Evolutionary conservation across 2,329 filamentous ascomycete genomes (phyloP).

Genomic region (Paramyrothecium roridum): DNA sequence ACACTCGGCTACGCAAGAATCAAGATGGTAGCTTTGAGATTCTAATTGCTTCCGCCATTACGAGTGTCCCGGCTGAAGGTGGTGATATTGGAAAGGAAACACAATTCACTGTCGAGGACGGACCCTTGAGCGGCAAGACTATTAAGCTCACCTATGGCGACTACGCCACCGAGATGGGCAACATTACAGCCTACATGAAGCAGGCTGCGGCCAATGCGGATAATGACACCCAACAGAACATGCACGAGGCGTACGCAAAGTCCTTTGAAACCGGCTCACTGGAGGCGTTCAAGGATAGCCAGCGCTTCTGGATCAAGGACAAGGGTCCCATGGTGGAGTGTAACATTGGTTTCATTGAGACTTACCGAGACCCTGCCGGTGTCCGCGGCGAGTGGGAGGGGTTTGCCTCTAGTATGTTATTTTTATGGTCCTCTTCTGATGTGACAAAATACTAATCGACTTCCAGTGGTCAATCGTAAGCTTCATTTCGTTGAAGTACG

Average conservation of each 20-base stretch:
- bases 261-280: slow-evolving; percentile 75
- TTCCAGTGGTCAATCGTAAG: slow-evolving; percentile 63
- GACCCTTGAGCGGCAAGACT: slow-evolving; percentile 61
- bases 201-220: slow-evolving; percentile 66
- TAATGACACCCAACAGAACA: slow-evolving; percentile 71
- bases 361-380: slow-evolving; percentile 79
- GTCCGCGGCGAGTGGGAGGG: slow-evolving; percentile 83
- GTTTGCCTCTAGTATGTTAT: slow-evolving; percentile 59
- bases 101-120: slow-evolving; percentile 57
- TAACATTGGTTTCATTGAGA: slow-evolving; percentile 83
- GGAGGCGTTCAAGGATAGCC: slow-evolving; percentile 75
- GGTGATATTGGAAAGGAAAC: slow-evolving; percentile 67
- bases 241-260: slow-evolving; percentile 70
- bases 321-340: slow-evolving; percentile 77
- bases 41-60: slow-evolving; percentile 67
- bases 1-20: slow-evolving; percentile 71
- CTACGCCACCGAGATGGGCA: slow-evolving; percentile 67
- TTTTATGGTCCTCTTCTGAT: slow-evolving; percentile 13
- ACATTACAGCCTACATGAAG: slow-evolving; percentile 63
- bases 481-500: neutral
- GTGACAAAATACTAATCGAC: too few species aligned
- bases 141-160: slow-evolving; percentile 74
- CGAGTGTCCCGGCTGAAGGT: slow-evolving; percentile 56
- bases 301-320: slow-evolving; percentile 79
- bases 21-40: slow-evolving; percentile 64